phyloP scores from a whole-genome alignment of 495 filamentous ascomycete species.

The Glarea lozoyensis region DNA sequence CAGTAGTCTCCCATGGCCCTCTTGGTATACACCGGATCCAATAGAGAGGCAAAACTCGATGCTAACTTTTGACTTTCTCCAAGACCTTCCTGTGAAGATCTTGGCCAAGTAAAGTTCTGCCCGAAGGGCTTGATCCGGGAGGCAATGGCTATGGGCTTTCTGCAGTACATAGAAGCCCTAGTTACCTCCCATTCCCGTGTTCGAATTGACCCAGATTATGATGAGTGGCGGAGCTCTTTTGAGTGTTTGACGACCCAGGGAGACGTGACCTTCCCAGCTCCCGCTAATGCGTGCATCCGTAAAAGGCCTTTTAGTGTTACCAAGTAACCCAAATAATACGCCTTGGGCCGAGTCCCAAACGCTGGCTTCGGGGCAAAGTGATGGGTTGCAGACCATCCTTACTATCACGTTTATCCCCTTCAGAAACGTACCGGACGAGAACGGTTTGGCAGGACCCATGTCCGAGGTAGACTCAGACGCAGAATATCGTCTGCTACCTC shows the following conservation, averaged over 20 bases:
- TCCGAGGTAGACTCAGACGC: neutral
- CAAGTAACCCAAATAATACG: conserved; percentile 4
- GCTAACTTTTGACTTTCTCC: too few relatives aligned
- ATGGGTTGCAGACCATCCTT: conserved; percentile 32
- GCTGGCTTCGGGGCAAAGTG: conserved; percentile 43
- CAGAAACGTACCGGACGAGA: conserved; percentile 28
- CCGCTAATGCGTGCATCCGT: conserved; percentile 5
- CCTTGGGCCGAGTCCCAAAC: conserved; percentile 42
- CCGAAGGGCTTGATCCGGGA: neutral
- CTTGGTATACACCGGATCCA: too few relatives aligned
- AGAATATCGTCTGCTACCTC: too few relatives aligned
- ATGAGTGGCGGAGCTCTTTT: conserved; percentile 4
- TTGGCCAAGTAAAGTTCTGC: too few relatives aligned
- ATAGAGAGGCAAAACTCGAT: too few relatives aligned
- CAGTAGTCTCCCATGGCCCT: too few relatives aligned
- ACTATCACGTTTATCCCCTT: conserved; percentile 50
- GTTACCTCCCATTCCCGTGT: conserved; percentile 3
- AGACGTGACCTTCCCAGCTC: conserved; percentile 20
- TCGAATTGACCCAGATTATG: neutral
- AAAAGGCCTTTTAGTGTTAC: neutral
- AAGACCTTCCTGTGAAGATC: too few relatives aligned
- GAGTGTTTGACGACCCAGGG: conserved; percentile 4
- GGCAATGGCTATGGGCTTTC: conserved; percentile 2
- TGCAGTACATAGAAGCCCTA: conserved; percentile 2
- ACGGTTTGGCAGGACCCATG: neutral